Base-by-base conservation (phyloP, 495 filamentous ascomycete species). In the Aeminium ludgeri region DNA sequence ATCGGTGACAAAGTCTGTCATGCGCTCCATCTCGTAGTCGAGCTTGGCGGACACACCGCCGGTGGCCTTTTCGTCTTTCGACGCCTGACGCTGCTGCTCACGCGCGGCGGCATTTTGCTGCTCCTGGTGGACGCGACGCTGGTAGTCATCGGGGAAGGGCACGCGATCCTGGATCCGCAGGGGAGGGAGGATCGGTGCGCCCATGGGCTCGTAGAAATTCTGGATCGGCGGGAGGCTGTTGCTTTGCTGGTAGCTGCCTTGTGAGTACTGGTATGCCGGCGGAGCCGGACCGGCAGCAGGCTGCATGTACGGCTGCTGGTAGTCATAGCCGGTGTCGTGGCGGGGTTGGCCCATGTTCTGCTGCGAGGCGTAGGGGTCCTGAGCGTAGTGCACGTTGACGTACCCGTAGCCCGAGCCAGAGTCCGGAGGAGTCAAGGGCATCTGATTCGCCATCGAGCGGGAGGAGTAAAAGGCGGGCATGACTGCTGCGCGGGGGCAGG, bases 1-100 rank as follows among this genome's bases (percentile, higher is more conserved):
- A 55, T 94, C 82, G 38, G 85, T 77, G 56, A 99, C 89, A 64
- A 93, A 99, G 55, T 95, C 86, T 41, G 86, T 81, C 86, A 96
- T 99, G 59, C 83, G 69, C 49, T 94, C 86, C 76, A 96, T 89
- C 58, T 96, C 89, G 61, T 99, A 99, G 66, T 99, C 91, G 58
- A 99, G 73, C 60, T 91, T 79, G 41, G 83, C 82, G 52, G 89
- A 86, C 30, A 99, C 91, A 51, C 89, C 89, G 64, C 89, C 89
- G 30, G 53, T 52, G 28, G 57, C 42, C 42, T 61, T 64, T 41
- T 62, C 60, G 18, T 58, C 60, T 42, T 62, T 62, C 6, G 49
- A 16, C 6, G 38, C 41, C 30, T 38, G 41, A 0, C 46, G 30
- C 36, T 38, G 39, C 30, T 44, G 50, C 39, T 54, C 40, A 27